Percentiles rank a stretch among this genome's conserved stretches.
These are phyloP conservation scores for Microbotryum intermedium DNA, from an alignment of 1,284 basidiomycete genomes.

Conservation along the genomic window DNA sequence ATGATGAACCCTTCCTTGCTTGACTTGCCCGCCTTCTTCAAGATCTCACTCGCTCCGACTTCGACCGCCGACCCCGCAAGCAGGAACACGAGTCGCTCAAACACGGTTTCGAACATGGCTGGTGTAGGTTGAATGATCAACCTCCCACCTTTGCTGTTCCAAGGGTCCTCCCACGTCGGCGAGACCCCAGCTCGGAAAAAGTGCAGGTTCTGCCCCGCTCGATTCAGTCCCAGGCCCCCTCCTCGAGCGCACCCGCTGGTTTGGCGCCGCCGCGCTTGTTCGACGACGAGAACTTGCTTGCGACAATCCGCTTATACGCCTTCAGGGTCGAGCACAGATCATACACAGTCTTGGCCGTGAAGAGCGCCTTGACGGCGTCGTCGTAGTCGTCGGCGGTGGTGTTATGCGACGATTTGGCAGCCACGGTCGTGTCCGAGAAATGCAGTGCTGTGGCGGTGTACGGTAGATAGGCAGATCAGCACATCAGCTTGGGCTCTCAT, in stretches of 20 bases:
- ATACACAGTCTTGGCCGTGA: constrained; percentile 18
- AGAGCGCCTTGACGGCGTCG: constrained; percentile 22
- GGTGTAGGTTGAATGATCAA: constrained; percentile 24
- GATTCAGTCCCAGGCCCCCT: constrained; percentile 9
- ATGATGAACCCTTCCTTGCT: constrained; percentile 18
- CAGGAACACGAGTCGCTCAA: constrained; percentile 26
- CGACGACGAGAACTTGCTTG: constrained; percentile 9
- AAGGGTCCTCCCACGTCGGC: constrained; percentile 31
- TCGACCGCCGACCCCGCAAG: constrained; percentile 25
- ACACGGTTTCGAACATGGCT: constrained; percentile 18
- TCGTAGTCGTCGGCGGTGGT: constrained; percentile 25
- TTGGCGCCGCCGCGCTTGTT: constrained; percentile 6
- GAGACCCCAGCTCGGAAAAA: constrained; percentile 27
- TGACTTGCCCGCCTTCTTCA: constrained; percentile 5
- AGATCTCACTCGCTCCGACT: constrained; percentile 9
- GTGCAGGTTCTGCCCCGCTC: constrained; percentile 28
- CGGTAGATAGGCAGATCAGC: not conserved
- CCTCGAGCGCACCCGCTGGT: too few species aligned
- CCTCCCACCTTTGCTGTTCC: constrained; percentile 29
- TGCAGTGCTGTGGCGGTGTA: constrained; percentile 14
- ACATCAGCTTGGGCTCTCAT: too few species aligned
- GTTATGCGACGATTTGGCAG: constrained; percentile 22
- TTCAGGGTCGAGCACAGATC: constrained; percentile 16
- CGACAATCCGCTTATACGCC: constrained; percentile 25
- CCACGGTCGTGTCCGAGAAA: constrained; percentile 28